Base-by-base conservation (phyloP, 495 filamentous ascomycete genomes). In the Endocarpon pusillum region DNA sequence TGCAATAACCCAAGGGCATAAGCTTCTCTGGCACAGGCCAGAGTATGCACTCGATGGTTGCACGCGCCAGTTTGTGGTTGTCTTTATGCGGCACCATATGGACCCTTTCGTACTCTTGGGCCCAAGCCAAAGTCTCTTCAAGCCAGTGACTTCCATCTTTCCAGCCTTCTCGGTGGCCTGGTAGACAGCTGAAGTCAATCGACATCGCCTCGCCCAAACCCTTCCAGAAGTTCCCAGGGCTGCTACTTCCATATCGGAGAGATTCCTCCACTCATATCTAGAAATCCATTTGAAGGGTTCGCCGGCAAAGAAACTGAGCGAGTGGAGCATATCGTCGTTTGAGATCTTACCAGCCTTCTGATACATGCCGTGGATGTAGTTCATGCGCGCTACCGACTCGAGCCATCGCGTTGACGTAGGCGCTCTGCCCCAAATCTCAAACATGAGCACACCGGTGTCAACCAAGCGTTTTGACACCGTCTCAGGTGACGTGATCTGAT, bases 311-410 rank as follows among this genome's bases (percentile, higher is more conserved):
- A 62, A 44, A 1, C 52, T 41, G 1, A 62, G 46, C 3, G 59
- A 62, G 41, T 63, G 57, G 19, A 64, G 46, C 39, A 56, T 55
- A 38, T 64, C 60, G 3, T 18, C 35, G 15, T 48, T 33, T 3
- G 30, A 24, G 41, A 61, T 61, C n/a, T 58, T 58, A 10, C 66
- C 67, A 3, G 52, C 41, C 19, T 59, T 54, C 10, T 49, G 49
- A 42, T 69, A 71, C 14, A 43, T 43, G 27, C 49, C 49, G 33
- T 73, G 70, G n/a, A 75, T 52, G 43, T 59, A 72, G 45, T 73
- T 73, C 59, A 72, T 71, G 22, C 69, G 58, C 1, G 62, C 56
- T 20, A 73, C 54, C n/a, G 27, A 10, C n/a, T 38, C 2, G 4
- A 26, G n/a, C 28, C 41, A n/a, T n/a, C 21, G 19, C 0, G 44